Percentiles rank a stretch among this genome's conserved stretches.
Evolutionary conservation across 495 filamentous ascomycete genomes (phyloP).

Genomic region (Lophiotrema nucula): DNA sequence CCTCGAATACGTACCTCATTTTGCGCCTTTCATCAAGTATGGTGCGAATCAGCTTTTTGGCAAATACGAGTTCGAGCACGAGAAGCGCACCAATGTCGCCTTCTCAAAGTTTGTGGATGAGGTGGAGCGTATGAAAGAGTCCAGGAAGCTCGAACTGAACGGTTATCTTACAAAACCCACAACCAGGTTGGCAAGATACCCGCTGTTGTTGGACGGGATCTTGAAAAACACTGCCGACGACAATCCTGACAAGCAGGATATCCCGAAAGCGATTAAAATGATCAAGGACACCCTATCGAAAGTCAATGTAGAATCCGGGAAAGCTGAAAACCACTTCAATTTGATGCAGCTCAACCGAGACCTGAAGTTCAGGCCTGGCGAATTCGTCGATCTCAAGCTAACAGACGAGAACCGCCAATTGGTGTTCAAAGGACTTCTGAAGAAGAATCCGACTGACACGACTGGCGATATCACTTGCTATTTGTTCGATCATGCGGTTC

Average conservation of each 20-base stretch:
- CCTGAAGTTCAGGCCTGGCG: conserved; percentile 79
- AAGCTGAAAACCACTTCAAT: conserved; percentile 97
- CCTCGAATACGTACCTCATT: conserved; percentile 83
- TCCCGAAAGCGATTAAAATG: conserved; percentile 78
- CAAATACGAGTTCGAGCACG: conserved; percentile 97
- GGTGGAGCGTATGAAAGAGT: conserved; percentile 93
- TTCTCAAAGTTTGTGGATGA: conserved; percentile 96
- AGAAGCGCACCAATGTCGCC: conserved; percentile 78
- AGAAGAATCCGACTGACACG: conserved; percentile 83
- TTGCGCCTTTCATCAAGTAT: conserved; percentile 95
- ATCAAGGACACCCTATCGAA: conserved; percentile 84
- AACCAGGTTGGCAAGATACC: conserved; percentile 92
- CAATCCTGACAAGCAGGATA: conserved; percentile 84
- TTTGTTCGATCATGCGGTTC: conserved; percentile 92
- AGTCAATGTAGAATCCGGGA: conserved; percentile 93
- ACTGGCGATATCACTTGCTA: conserved; percentile 84
- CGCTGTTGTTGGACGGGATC: conserved; percentile 88
- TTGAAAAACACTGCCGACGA: conserved; percentile 82
- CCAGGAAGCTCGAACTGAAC: conserved; percentile 93
- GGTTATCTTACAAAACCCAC: conserved; percentile 98
- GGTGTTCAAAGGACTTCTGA: conserved; percentile 86
- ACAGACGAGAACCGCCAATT: conserved; percentile 92
- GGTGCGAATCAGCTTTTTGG: conserved; percentile 94
- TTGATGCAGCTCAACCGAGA: conserved; percentile 85
- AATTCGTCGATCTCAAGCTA: conserved; percentile 90